phyloP scores from a whole-genome alignment of 2,329 filamentous ascomycete genomes.

The Xylariaceae sp. region DNA sequence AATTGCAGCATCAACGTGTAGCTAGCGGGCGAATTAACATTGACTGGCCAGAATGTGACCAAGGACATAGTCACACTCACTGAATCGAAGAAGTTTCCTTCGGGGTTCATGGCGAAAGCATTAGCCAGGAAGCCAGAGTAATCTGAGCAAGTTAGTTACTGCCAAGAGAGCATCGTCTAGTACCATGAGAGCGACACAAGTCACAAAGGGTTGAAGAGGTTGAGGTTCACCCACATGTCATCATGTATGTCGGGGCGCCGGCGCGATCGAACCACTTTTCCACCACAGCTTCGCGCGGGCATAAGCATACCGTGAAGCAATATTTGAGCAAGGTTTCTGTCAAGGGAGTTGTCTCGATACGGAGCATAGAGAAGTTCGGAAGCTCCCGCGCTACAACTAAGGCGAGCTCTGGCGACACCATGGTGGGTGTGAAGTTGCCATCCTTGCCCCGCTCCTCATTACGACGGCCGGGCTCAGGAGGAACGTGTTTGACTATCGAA shows the following conservation, averaged over 20 bases:
- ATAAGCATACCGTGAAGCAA: conserved; percentile 32
- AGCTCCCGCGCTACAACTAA: conserved; percentile 30
- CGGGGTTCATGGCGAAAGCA: conserved; percentile 32
- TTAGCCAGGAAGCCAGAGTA: conserved; percentile 32
- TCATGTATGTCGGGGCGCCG: conserved; percentile 32
- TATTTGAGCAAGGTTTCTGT: conserved; percentile 32
- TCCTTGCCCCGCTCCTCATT: conserved; percentile 7
- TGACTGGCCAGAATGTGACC: background rate
- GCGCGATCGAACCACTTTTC: conserved; percentile 32
- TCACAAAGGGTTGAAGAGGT: background rate
- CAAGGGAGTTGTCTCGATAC: conserved; percentile 31
- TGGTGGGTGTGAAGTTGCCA: conserved; percentile 22
- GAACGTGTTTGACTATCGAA: conserved; percentile 1
- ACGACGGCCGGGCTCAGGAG: background rate
- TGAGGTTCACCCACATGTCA: conserved; percentile 25
- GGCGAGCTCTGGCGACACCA: conserved; percentile 29
- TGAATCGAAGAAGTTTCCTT: conserved; percentile 30
- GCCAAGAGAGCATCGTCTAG: background rate
- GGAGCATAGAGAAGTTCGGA: conserved; percentile 29
- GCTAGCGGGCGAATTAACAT: conserved; percentile 19
- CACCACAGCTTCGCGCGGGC: conserved; percentile 28
- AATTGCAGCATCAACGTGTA: conserved; percentile 31
- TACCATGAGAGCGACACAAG: background rate
- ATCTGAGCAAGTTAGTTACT: conserved; percentile 21
- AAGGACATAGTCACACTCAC: conserved; percentile 19